These are phyloP conservation scores for Lyophyllum decastes DNA, from an alignment of 768 basidiomycete species.

Conservation along the genomic window DNA sequence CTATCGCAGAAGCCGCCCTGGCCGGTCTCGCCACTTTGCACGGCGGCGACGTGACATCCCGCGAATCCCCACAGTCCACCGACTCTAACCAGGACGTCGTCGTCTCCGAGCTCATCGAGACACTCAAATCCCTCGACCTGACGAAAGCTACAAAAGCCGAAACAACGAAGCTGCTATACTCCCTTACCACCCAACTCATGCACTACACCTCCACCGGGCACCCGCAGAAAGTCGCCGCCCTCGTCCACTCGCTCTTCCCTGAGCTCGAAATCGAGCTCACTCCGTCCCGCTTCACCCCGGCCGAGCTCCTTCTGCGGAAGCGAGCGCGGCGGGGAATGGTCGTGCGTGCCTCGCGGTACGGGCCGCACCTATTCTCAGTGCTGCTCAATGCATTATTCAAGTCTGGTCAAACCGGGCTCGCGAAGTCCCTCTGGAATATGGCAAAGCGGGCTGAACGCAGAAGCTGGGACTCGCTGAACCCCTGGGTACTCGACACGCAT, in stretches of 20 bases:
- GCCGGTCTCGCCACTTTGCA: slow-evolving; percentile 21
- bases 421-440: slow-evolving; percentile 65
- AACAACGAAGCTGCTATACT: slow-evolving; percentile 38
- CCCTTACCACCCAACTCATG: slow-evolving; percentile 52
- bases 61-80: neutral
- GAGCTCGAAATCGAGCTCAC: slow-evolving; percentile 36
- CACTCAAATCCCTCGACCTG: slow-evolving; percentile 9
- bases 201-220: slow-evolving; percentile 53
- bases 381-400: slow-evolving; percentile 65
- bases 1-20: slow-evolving; percentile 42
- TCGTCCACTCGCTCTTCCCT: slow-evolving; percentile 61
- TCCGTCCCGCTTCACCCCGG: slow-evolving; percentile 26
- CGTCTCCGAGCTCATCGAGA: neutral
- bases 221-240: slow-evolving; percentile 40
- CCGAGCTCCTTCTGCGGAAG: slow-evolving; percentile 18
- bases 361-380: slow-evolving; percentile 60
- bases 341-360: slow-evolving; percentile 46
- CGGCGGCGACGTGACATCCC: neutral
- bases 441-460: slow-evolving; percentile 58
- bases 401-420: slow-evolving; percentile 50
- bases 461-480: slow-evolving; percentile 47
- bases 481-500: slow-evolving; percentile 68
- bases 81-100: neutral
- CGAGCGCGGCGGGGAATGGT: slow-evolving; percentile 30
- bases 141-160: slow-evolving; percentile 10